Evolutionary conservation across 139 green algal species (phyloP), one percentile per base, ranked within the genome.

Genomic region (Chlorella sorokiniana): DNA sequence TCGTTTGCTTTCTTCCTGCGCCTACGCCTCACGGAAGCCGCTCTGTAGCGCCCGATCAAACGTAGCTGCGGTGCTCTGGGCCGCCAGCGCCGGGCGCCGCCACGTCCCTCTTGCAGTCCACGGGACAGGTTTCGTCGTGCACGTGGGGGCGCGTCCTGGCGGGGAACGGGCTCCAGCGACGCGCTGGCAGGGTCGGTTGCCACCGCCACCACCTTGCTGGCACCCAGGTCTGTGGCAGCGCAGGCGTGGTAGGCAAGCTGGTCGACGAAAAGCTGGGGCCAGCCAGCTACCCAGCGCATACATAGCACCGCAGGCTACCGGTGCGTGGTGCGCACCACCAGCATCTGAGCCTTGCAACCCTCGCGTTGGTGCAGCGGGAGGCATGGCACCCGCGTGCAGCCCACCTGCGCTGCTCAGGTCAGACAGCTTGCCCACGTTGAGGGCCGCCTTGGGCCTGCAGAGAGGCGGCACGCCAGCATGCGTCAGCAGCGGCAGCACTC

Each of bases 361-460:
- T n/a, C n/a, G n/a, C n/a, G n/a, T n/a, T n/a, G n/a, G n/a, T n/a
- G 61, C 33, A 29, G 63, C 63, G 9, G 33, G 0, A 41, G 2
- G 2, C 20, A 35, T 4, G 64, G 64, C 18, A 41, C 9, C n/a
- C 8, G 25, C 62, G 14, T 8, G 40, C 8, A 7, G 18, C 69
- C 18, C 69, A 63, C 69, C 69, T 64, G 69, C 44, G 4, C 11
- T 64, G 45, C 38, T 56, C 69, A 77, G 44, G n/a, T 77, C 69
- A 27, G 69, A 35, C 3, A 77, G 69, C 44, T 77, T 77, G 44
- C 69, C 69, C 44, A 77, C n/a, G 31, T n/a, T 63, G 31, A 77
- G 33, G n/a, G 69, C 69, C 69, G 62, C 62, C 31, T 63, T 77
- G 31, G 69, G 69, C 27, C 69, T 61, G 69, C 69, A 59, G 1